Conservation (phyloP, 2,329 filamentous ascomycete genomes). For the Fusarium coffeatum region DNA sequence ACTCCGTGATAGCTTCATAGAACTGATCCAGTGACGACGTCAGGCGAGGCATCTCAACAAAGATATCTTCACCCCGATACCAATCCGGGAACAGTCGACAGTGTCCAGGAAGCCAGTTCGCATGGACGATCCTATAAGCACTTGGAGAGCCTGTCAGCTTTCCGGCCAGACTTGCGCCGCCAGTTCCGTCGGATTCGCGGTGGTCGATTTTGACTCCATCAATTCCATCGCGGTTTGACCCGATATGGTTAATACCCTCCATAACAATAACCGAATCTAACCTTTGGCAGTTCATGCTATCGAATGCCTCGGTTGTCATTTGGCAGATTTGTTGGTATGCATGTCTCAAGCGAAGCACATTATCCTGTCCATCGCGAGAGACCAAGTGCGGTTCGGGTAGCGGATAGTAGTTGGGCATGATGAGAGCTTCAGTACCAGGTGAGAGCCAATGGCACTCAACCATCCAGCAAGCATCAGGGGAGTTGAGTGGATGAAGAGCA, state of each 20-base stretch:
- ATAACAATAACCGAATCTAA: conserved; percentile 10
- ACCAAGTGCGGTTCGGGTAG: conserved; percentile 19
- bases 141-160: background rate
- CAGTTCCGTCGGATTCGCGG: background rate
- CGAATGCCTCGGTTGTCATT: conserved; percentile 17
- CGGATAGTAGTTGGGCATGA: conserved; percentile 39
- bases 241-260: background rate
- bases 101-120: conserved; percentile 5
- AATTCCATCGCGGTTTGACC: background rate
- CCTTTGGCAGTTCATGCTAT: background rate
- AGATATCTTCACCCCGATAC: background rate
- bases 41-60: conserved; percentile 19
- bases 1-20: background rate
- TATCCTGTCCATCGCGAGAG: background rate
- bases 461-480: conserved; percentile 26
- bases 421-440: background rate
- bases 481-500: conserved; percentile 33
- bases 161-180: background rate
- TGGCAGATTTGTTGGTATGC: background rate
- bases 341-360: background rate
- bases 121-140: background rate
- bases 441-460: conserved; percentile 16
- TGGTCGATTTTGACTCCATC: background rate
- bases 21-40: background rate
- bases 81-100: conserved; percentile 22